Base-by-base conservation (phyloP, 371 early-diverging fungal genomes). In the Mortierella sp. region DNA sequence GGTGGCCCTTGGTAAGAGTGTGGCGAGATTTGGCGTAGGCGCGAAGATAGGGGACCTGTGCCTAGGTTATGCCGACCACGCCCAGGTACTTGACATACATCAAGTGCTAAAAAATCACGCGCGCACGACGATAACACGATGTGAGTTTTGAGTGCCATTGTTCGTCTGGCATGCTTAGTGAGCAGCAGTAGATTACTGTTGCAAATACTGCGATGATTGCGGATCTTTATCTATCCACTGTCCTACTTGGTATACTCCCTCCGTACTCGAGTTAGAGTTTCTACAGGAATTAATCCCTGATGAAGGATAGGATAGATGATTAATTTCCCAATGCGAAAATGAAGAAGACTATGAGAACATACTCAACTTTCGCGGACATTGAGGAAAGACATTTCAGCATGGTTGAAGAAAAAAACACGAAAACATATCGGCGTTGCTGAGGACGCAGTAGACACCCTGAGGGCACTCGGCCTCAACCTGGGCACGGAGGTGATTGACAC, bases 61-160 rank as follows among this genome's bases (percentile, higher is more conserved):
- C 81, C 58, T 89, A 88, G 48, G 86, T 75, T 70, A 88, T 88
- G 47, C 83, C 82, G 70, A 89, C 79, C 42, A 85, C 79, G 2
- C 89, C 89, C 81, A 88, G 88, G 77, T 81, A 89, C 81, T 89
- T 89, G 77, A 88, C 81, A 73, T 88, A 85, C 89, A 89, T 89
- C 28, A 88, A 79, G 82, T 79, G 84, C 83, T 84, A 58, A 24
- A 4, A 52, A 73, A 21, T n/a, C n/a, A n/a, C n/a, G n/a, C n/a
- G n/a, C n/a, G n/a, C n/a, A n/a, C n/a, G n/a, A n/a, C n/a, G n/a
- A n/a, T n/a, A 63, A 55, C 72, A 26, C 45, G 42, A 28, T n/a
- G 31, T 14, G 28, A 16, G 31, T 13, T 1, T 13, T 48, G 8
- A 14, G 14, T 48, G 14, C 13, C 14, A 10, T 14, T 48, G 48